Percentiles rank a stretch among this genome's conserved stretches.
These are phyloP conservation scores for Yamadazyma sp. DNA, from an alignment of 805 yeast species.

Conservation along the genomic window DNA sequence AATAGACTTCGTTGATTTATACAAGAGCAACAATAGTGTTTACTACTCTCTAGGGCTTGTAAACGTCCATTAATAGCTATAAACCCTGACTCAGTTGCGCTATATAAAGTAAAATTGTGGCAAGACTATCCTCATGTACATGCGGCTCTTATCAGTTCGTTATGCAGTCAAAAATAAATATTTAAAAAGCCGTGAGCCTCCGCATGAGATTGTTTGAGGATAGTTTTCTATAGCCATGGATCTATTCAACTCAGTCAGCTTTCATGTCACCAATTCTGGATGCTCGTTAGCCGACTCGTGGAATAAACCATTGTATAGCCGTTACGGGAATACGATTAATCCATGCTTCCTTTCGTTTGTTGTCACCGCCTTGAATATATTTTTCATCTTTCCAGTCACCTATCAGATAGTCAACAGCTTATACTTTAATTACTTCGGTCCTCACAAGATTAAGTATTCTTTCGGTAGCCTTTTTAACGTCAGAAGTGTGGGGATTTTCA, in stretches of 20 bases:
- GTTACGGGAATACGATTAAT: conserved; percentile 25
- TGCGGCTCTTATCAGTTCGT: conserved; percentile 1
- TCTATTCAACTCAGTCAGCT: background rate
- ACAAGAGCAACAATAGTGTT: too few species aligned
- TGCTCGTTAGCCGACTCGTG: conserved; percentile 9
- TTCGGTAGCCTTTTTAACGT: conserved; percentile 20
- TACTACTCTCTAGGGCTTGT: too few species aligned
- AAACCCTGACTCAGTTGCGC: too few species aligned
- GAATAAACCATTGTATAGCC: conserved; percentile 25
- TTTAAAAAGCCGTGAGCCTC: too few species aligned
- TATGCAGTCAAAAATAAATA: too few species aligned
- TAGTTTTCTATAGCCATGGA: background rate
- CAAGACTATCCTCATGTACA: background rate
- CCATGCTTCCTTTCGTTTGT: conserved; percentile 29
- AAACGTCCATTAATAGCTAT: too few species aligned
- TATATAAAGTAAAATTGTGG: too few species aligned
- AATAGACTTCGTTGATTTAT: too few species aligned
- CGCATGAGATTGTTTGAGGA: too few species aligned
- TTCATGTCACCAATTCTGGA: background rate
- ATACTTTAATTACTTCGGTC: conserved; percentile 18
- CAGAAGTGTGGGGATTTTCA: conserved; percentile 20
- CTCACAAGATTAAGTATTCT: conserved; percentile 17
- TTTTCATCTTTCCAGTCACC: conserved; percentile 14
- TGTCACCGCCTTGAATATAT: conserved; percentile 1
- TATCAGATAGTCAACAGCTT: conserved; percentile 16